Evolutionary conservation across 179 eudicot species (phyloP), one percentile per base, ranked within the genome.

Genomic region (Sideroxylon spinosum): DNA sequence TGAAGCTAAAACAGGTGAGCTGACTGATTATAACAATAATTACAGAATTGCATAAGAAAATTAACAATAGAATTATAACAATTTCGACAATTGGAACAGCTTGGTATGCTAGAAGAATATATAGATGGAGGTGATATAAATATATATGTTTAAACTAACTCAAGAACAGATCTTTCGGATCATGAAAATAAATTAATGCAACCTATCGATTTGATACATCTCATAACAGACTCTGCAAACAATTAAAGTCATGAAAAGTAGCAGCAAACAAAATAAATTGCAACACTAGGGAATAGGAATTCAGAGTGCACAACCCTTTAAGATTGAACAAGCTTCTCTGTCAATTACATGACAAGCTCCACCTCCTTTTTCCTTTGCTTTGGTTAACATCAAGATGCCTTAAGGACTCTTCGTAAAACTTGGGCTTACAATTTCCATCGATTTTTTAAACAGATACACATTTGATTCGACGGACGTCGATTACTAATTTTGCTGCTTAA

Each of bases 21-120:
- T 32, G 56, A 75, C 55, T 7, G 70, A 57, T 62, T 48, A 17
- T 16, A 61, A 8, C 2, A 20, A 61, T 7, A 6, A 75, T 7
- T 9, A 13, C n/a, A 73, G 53, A n/a, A n/a, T n/a, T n/a, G n/a
- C n/a, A 32, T 9, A 74, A 74, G 28, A 60, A 32, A 74, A 52
- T 57, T 29, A 53, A 32, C 17, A 57, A 57, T 12, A 59, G 5
- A 1, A 13, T 14, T 17, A 52, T 26, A 14, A 57, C 19, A 59
- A 37, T 37, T 56, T 6, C 3, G n/a, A 32, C 37, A 5, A 59
- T 12, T 10, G 44, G 48, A 57, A 19, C 53, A 74, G 12, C 53
- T 55, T 28, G 53, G 67, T 32, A 10, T 32, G 53, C 67, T 5
- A 37, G 67, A 74, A 56, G 62, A 55, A 17, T 9, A 25, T 19